A percentile compares a stretch with the other conserved stretches of the same genome.
These are phyloP conservation scores for Candida dajiaensis DNA, from an alignment of 805 yeast species.

Conservation along the genomic window DNA sequence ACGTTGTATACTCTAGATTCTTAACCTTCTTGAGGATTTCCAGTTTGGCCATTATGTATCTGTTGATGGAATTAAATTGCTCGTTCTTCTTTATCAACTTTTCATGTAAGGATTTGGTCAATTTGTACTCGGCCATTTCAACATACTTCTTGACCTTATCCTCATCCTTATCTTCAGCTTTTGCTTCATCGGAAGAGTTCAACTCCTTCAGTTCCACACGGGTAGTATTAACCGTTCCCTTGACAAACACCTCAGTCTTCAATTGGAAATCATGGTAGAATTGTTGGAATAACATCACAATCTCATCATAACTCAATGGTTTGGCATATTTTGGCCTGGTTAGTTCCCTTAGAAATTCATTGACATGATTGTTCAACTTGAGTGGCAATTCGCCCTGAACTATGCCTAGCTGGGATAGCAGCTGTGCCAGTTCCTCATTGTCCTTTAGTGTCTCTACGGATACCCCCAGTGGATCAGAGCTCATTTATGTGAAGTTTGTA, in stretches of 20 bases:
- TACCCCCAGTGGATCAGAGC: not conserved
- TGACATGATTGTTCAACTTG: slow-evolving; percentile 7
- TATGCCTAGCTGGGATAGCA: not conserved
- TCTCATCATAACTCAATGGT: slow-evolving; percentile 16
- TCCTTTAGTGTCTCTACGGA: not conserved
- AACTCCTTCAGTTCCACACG: slow-evolving; percentile 5
- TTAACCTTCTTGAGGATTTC: slow-evolving; percentile 9
- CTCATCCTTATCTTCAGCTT: slow-evolving; percentile 7
- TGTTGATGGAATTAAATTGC: slow-evolving; percentile 11
- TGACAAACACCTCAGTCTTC: slow-evolving; percentile 11
- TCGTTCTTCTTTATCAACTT: slow-evolving; percentile 13
- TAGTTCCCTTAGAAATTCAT: slow-evolving; percentile 16
- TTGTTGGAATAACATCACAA: slow-evolving; percentile 15
- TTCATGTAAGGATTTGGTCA: slow-evolving; percentile 10
- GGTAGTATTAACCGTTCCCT: slow-evolving; percentile 8
- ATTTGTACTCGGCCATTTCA: slow-evolving; percentile 15
- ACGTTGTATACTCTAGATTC: slow-evolving; percentile 12
- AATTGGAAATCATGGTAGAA: slow-evolving; percentile 14
- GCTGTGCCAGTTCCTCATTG: not conserved
- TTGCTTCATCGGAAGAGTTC: not conserved
- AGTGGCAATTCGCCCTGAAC: slow-evolving; percentile 9
- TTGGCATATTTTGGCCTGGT: slow-evolving; percentile 16
- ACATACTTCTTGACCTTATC: slow-evolving; percentile 6
- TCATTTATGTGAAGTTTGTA: not conserved
- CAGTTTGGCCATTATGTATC: slow-evolving; percentile 13